Conservation (phyloP, 768 basidiomycete genomes). For the Trametes cingulata region DNA sequence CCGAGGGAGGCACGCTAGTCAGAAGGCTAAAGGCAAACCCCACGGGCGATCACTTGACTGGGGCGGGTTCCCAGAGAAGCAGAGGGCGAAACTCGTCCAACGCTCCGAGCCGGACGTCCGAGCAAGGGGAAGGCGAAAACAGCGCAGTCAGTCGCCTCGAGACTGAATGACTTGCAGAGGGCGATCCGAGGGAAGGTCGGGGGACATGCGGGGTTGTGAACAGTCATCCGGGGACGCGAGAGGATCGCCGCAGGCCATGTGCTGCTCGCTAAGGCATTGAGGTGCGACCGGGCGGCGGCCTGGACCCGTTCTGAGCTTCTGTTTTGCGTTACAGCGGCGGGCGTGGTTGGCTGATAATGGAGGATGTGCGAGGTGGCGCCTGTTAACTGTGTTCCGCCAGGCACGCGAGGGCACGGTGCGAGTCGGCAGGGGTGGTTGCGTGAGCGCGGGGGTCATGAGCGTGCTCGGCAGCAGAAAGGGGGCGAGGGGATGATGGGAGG, state of each 20-base stretch:
- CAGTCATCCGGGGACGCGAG: background rate
- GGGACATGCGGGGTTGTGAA: background rate
- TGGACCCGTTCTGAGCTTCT: background rate
- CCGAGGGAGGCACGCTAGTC: constrained; percentile 4
- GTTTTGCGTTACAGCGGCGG: background rate
- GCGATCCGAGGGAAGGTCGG: constrained; percentile 5
- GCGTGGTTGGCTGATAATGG: background rate
- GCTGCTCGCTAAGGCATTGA: constrained; percentile 4
- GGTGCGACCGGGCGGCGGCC: background rate
- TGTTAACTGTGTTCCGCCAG: constrained; percentile 12
- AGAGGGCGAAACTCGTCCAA: background rate
- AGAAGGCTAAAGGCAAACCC: constrained; percentile 22
- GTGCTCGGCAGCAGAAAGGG: constrained; percentile 2
- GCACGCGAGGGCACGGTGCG: constrained; percentile 1
- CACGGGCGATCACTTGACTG: constrained; percentile 19
- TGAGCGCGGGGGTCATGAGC: constrained; percentile 10
- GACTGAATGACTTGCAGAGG: background rate
- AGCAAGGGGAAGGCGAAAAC: background rate
- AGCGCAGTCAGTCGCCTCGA: background rate
- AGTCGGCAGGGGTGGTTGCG: background rate
- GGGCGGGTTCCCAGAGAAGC: constrained; percentile 5
- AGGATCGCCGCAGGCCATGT: constrained; percentile 8
- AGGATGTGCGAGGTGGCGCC: background rate
- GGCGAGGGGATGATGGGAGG: constrained; percentile 6
- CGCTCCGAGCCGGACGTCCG: background rate